Conservation (phyloP, 2,329 filamentous ascomycete species). For the Colletotrichum truncatum region DNA sequence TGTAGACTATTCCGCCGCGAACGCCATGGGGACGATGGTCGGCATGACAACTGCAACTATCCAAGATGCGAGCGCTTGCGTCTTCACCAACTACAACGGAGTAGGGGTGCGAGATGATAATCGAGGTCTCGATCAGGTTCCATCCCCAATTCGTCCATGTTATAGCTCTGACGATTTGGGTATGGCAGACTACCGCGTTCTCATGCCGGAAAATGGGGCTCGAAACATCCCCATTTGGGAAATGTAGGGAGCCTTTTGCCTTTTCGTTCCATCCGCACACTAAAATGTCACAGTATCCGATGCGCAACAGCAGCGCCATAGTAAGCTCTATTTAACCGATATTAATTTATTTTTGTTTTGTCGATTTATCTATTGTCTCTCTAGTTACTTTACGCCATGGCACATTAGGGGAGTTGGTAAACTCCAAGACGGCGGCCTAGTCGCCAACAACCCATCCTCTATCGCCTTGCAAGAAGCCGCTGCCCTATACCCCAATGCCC, state of each 20-base stretch:
- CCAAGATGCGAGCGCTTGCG: not conserved
- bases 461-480: slow-evolving; percentile 32
- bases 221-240: not conserved
- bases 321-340: not conserved
- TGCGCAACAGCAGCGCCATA: not conserved
- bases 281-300: not conserved
- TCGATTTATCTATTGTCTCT: not conserved
- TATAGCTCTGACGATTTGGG: not conserved
- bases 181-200: not conserved
- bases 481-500: slow-evolving; percentile 11
- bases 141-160: not conserved
- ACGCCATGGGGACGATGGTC: not conserved
- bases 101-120: no score
- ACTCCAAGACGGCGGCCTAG: slow-evolving; percentile 34
- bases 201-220: not conserved
- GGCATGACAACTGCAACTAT: slow-evolving; percentile 2
- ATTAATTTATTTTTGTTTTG: no score
- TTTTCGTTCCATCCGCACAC: not conserved
- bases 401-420: slow-evolving; percentile 22
- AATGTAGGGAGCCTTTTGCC: not conserved
- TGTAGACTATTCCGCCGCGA: not conserved
- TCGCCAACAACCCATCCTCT: slow-evolving; percentile 33
- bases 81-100: slow-evolving; percentile 20
- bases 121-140: not conserved
- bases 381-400: slow-evolving; percentile 2